Base-by-base conservation (phyloP, 768 basidiomycete species). In the Termitomyces sp. region DNA sequence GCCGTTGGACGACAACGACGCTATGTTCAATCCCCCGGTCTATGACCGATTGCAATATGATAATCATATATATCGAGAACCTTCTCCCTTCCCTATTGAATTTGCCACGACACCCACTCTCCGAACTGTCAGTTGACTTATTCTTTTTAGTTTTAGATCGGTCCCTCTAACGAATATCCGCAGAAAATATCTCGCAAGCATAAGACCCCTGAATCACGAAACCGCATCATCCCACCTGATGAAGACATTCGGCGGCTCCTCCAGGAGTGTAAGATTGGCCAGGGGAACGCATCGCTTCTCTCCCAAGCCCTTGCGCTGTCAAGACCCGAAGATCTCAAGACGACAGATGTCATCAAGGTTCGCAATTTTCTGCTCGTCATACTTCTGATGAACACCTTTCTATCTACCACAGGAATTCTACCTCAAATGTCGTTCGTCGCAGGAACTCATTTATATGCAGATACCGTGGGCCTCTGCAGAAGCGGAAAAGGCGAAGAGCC, bases 401-500 rank as follows among this genome's bases (percentile, higher is more conserved):
- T 14, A 34, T 38, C 37, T n/a, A 37, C 15, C 14, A 12, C 35
- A 96, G 92, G 93, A 95, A 71, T 94, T 93, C 64, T 82, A 90
- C 62, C 63, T 68, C 15, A 90, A 90, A 64, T 93, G 92, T 66
- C 78, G 82, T 30, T 77, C 81, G 3, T 93, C 90, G 2, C 91
- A 93, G 68, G 93, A 93, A 57, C 78, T 94, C 11, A 83, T 96
- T 26, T 86, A 77, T 59, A 84, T 87, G 11, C 93, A 81, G 69
- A 93, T 97, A 62, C 84, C 88, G 7, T 96, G 94, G 93, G 94
- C 94, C 3, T 80, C 84, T 21, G 85, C 91, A 1, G 81, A 85
- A 14, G 93, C 93, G 1, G 87, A 88, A 61, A 82, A 82, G 45
- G 58, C 65, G 11, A 67, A 65, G 47, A 65, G 70, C 38, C 63